Evolutionary conservation across 2,329 filamentous ascomycete species (phyloP), one percentile per base, ranked within the genome.

Genomic region (Trichophyton verrucosum): DNA sequence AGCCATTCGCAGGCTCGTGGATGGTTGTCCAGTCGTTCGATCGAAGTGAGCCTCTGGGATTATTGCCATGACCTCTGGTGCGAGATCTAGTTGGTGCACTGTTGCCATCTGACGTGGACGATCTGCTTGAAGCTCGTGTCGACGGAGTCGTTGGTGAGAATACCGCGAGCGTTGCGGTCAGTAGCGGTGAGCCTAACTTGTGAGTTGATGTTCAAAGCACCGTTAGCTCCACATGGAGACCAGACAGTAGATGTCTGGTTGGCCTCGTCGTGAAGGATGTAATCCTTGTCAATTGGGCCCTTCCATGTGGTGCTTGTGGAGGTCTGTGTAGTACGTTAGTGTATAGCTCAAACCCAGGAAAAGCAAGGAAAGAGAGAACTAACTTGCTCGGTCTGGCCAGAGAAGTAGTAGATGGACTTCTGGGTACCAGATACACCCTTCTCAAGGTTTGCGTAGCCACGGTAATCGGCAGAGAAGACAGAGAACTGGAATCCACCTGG

Each of bases 351-450:
- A 44, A 44, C 17, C 2, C 6, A 20, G 15, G 15, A 20, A 13
- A 40, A 3, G 22, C 1, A 20, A 13, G 20, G 7, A n/a, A 15
- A 47, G 7, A 49, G 51, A 13, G 5, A 38, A 38, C 66, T 61
- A 70, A 74, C 76, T 73, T 78, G 76, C 38, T 68, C 66, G 36
- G 67, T 70, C 55, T 73, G 68, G 44, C 80, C 79, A 56, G 78
- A 79, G 71, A 81, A 81, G 71, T 81, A 81, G 71, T 81, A 81
- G 38, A 76, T 80, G 13, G 79, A 78, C 71, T 79, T 79, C 65
- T 79, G 74, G 20, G 73, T 75, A 57, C 78, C 80, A 3, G 69
- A 75, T 57, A 80, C 73, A 33, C 76, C 77, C 64, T 71, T 69
- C 40, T 78, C 73, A 57, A 82, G 72, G 62, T 70, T 65, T 58